These are phyloP conservation scores for Manihot esculenta DNA, from an alignment of 441 rosid genomes.

Conservation along the genomic window DNA sequence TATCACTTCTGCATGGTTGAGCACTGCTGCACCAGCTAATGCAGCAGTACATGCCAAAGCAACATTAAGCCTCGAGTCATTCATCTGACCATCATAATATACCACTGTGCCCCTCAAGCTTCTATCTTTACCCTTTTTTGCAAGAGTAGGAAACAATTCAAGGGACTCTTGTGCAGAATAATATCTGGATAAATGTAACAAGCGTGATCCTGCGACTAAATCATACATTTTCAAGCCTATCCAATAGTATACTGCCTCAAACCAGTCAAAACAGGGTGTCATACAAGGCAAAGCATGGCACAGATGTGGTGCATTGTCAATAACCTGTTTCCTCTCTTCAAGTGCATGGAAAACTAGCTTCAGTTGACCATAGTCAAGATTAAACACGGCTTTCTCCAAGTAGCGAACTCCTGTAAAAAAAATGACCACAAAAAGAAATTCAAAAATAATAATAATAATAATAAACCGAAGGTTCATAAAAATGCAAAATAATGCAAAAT, in stretches of 20 bases:
- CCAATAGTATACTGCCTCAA: slow-evolving; percentile 92
- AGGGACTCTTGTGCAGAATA: slow-evolving; percentile 77
- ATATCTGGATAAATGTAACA: slow-evolving; percentile 86
- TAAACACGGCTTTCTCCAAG: slow-evolving; percentile 95
- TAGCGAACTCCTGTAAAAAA: slow-evolving; percentile 70
- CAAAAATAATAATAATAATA: background rate
- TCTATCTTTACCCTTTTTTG: slow-evolving; percentile 62
- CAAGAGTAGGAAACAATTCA: slow-evolving; percentile 94
- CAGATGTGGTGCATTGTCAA: slow-evolving; percentile 92
- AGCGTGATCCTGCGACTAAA: slow-evolving; percentile 81
- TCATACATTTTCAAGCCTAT: slow-evolving; percentile 94
- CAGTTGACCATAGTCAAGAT: slow-evolving; percentile 87
- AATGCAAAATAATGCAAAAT: background rate
- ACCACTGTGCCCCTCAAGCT: slow-evolving; percentile 85
- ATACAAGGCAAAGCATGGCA: slow-evolving; percentile 95
- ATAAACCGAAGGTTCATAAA: background rate
- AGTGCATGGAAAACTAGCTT: slow-evolving; percentile 95
- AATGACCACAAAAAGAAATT: background rate
- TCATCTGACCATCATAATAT: slow-evolving; percentile 97
- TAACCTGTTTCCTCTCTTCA: slow-evolving; percentile 89
- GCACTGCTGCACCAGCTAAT: slow-evolving; percentile 83
- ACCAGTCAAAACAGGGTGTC: slow-evolving; percentile 97
- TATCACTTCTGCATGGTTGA: slow-evolving; percentile 91
- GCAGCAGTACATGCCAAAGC: slow-evolving; percentile 91
- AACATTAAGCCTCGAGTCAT: slow-evolving; percentile 88